Evolutionary conservation across 140 eudicot genomes (phyloP), one percentile per base, ranked within the genome.

Genomic region (Erigeron philadelphicus): DNA sequence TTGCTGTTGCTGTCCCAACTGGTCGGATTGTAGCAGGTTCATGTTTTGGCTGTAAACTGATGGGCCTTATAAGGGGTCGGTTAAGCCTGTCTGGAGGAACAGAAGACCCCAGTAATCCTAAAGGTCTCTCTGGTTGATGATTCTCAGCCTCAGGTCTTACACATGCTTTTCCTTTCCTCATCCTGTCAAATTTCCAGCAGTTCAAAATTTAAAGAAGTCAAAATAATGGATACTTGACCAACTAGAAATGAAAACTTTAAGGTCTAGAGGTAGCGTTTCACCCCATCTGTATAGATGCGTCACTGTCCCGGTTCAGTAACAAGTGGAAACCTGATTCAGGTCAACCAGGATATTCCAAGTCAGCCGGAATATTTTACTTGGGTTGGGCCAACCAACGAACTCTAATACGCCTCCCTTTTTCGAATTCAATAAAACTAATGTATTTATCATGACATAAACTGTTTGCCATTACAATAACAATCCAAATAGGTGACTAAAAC

Each of bases 61-160:
- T 66, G n/a, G 97, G 90, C 43, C 97, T 74, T 62, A 90, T 90
- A 40, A 92, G 93, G 5, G 96, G 98, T 61, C 96, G 96, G 76
- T 92, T 81, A 47, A 81, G 76, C 79, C 78, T 79, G 19, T 89
- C 96, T 44, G 83, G 82, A 50, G 89, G 83, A 75, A 81, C 68
- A 1, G 86, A 64, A 8, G 80, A 79, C 18, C 86, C 76, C 7
- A 79, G 74, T 67, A 86, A 61, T 16, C 95, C 96, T 63, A 88
- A 50, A 1, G 95, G 79, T 18, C 83, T 76, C 31, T 84, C 86
- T 50, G 49, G 53, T 45, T 67, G 79, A 58, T 58, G 74, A 17
- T 77, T 86, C 69, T 93, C 98, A 8, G 83, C 84, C 67, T 88
- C 93, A 7, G 88, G 90, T 71, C 71, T 77, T 55, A 78, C 79